These are phyloP conservation scores for Cyberlindnera euphorbiiphila DNA, from an alignment of 805 yeast species.

Conservation along the genomic window DNA sequence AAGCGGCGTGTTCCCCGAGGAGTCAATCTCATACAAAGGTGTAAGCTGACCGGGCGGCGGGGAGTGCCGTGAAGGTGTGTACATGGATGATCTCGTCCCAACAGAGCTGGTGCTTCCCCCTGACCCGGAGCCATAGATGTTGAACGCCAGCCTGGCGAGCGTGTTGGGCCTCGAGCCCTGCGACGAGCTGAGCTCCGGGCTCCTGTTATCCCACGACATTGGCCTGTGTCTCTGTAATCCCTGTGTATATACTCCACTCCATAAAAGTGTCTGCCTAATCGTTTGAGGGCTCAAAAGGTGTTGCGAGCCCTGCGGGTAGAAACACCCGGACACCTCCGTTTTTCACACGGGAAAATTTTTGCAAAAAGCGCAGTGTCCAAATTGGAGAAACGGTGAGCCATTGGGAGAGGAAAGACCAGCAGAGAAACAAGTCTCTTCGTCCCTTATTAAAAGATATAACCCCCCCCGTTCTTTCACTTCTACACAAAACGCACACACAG, in stretches of 20 bases:
- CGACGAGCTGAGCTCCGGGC: constrained; percentile 13
- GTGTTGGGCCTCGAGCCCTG: constrained; percentile 25
- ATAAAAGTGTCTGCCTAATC: not conserved
- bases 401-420: constrained; percentile 5
- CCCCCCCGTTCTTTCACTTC: not conserved
- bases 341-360: constrained; percentile 12
- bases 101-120: constrained; percentile 18
- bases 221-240: not conserved
- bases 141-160: constrained; percentile 55
- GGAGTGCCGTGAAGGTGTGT: constrained; percentile 16
- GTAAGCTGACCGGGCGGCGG: constrained; percentile 17
- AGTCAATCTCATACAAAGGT: constrained; percentile 7
- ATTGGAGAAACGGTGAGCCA: not conserved
- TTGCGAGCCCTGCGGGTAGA: not conserved
- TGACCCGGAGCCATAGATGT: constrained; percentile 49
- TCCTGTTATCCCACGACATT: constrained; percentile 10
- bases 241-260: not conserved
- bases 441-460: constrained; percentile 7
- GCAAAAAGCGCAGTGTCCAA: constrained; percentile 3
- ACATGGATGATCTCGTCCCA: constrained; percentile 16
- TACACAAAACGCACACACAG: constrained; percentile 3
- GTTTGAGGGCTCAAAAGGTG: not conserved
- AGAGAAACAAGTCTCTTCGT: constrained; percentile 17
- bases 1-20: constrained; percentile 12
- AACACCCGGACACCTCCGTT: constrained; percentile 12